These are phyloP conservation scores for Dactylellina cionopaga DNA, from an alignment of 2,329 filamentous ascomycete genomes.

Conservation along the genomic window DNA sequence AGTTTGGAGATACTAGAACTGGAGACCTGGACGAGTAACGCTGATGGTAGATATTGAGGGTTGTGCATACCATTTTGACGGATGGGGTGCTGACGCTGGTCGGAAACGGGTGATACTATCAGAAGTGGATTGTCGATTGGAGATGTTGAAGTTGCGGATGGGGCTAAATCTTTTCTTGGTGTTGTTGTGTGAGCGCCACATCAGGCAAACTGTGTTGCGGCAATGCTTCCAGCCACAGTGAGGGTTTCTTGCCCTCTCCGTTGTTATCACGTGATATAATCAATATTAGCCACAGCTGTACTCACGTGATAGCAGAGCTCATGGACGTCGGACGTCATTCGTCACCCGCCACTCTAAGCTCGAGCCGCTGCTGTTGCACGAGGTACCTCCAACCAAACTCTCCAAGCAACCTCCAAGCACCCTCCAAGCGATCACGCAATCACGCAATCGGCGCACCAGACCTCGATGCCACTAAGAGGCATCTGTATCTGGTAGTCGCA, in stretches of 20 bases:
- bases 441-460: conserved; percentile 46
- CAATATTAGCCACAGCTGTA: conserved; percentile 6
- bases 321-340: background rate
- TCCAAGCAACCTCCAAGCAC: conserved; percentile 8
- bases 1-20: conserved; percentile 28
- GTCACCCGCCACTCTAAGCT: conserved; percentile 10
- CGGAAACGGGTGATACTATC: conserved; percentile 33
- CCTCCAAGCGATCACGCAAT: background rate
- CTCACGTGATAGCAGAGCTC: conserved; percentile 19
- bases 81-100: conserved; percentile 18
- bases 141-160: conserved; percentile 37
- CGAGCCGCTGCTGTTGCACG: background rate
- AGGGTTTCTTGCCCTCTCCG: conserved; percentile 44
- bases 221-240: conserved; percentile 24
- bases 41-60: conserved; percentile 2
- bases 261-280: conserved; percentile 12
- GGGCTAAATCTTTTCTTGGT: conserved; percentile 33
- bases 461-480: conserved; percentile 31
- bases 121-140: conserved; percentile 34
- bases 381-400: too few relatives aligned
- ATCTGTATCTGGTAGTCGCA: conserved; percentile 7
- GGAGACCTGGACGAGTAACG: conserved; percentile 1
- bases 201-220: background rate
- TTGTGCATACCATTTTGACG: conserved; percentile 49
- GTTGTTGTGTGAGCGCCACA: conserved; percentile 46